phyloP scores from a whole-genome alignment of 805 yeast genomes.

The Cyberlindnera bimundalis region DNA sequence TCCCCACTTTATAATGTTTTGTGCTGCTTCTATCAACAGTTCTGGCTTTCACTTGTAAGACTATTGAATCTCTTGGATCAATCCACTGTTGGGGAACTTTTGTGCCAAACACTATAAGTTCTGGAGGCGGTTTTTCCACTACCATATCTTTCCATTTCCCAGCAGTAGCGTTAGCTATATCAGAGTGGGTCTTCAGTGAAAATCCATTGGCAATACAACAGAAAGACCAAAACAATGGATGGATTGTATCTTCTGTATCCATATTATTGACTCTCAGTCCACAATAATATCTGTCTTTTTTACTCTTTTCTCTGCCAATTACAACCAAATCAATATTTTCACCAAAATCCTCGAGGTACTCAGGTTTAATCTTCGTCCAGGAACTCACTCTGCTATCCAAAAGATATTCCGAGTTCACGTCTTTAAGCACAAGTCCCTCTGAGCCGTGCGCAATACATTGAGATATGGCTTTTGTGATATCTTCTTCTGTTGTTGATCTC shows the following conservation, averaged over 20 bases:
- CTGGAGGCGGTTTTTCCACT: constrained; percentile 38
- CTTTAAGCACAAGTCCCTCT: constrained; percentile 83
- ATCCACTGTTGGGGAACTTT: constrained; percentile 74
- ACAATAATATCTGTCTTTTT: constrained; percentile 67
- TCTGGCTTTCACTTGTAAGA: constrained; percentile 80
- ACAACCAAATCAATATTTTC: constrained; percentile 78
- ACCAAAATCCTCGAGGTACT: constrained; percentile 80
- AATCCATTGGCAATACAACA: constrained; percentile 86
- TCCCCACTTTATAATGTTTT: constrained; percentile 53
- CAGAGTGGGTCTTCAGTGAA: constrained; percentile 54
- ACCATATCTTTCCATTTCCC: constrained; percentile 57
- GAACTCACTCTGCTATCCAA: constrained; percentile 56
- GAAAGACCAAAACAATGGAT: constrained; percentile 53
- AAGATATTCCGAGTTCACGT: constrained; percentile 52
- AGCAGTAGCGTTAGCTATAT: constrained; percentile 52
- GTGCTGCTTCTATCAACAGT: constrained; percentile 52
- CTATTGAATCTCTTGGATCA: constrained; percentile 70
- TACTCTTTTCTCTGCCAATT: constrained; percentile 73
- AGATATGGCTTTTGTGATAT: constrained; percentile 53
- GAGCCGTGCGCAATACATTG: constrained; percentile 57
- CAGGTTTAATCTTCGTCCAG: constrained; percentile 95
- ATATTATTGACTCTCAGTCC: constrained; percentile 54
- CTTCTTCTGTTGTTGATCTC: constrained; percentile 42
- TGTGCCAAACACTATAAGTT: constrained; percentile 51
- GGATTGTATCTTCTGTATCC: constrained; percentile 21